Base-by-base conservation (phyloP, 495 filamentous ascomycete genomes). In the Aspergillus ellipticus region DNA sequence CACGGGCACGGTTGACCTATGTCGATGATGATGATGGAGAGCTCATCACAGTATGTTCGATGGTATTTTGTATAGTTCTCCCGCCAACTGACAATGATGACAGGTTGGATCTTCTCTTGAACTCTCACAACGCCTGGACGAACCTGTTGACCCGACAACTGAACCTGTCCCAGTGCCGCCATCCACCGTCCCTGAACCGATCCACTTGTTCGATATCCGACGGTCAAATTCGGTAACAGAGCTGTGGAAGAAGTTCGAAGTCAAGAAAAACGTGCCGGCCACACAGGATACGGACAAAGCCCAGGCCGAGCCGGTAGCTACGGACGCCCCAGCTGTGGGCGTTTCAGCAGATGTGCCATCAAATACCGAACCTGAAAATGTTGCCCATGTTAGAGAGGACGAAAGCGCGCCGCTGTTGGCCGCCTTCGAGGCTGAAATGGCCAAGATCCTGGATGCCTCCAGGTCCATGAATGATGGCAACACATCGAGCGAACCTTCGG, bases 21-120 rank as follows among this genome's bases (percentile, higher is more conserved):
- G 26, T 75, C 15, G 81, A 84, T 59, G 78, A 82, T 33, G 81
- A 83, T 56, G 79, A 81, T 58, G 79, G 72, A 1, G 78, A 80
- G 51, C 58, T 74, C 41, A 83, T 84, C 50, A 81, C 73, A 15
- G 81, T 82, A 61, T 68, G 77, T 64, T 49, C 20, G 31, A 49
- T 37, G 1, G 9, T 6, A 15, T 15, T 13, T 16, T 16, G 35
- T 31, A 52, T 56, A 20, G 46, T 33, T 22, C 22, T 46, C 35
- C 51, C 22, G 16, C 19, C 48, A 10, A 58, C 65, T 59, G 69
- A 48, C 4, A 17, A 42, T 50, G 17, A 55, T 28, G 45, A 22
- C 59, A 81, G 78, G 72, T 81, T 56, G 78, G 78, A 22, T 80
- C 78, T 9, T 74, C 77, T 43, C 66, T 77, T 26, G 79, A 82